Base-by-base conservation (phyloP, 2,329 filamentous ascomycete species). In the Hypoxylon sp. region DNA sequence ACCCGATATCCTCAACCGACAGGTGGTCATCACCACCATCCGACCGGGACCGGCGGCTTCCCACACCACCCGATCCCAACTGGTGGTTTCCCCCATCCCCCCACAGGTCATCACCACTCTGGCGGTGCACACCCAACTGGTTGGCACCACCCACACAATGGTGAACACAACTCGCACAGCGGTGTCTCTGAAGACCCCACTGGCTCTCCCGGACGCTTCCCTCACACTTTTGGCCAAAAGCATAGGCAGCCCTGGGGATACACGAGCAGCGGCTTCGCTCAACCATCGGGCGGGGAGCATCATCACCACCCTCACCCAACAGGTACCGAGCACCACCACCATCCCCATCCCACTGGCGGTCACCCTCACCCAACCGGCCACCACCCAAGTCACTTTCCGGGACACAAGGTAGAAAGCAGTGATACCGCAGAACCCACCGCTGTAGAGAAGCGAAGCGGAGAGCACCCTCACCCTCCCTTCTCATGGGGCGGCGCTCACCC, bases 11-110 rank as follows among this genome's bases (percentile, higher is more conserved):
- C 66, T 3, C 53, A 64, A 46, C 55, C 66, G 6, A 64, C 49
- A 6, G 49, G 61, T n/a, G 57, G 62, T 4, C 62, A 62, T 33
- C 61, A 40, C 11, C 60, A 63, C 42, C 56, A 59, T 27, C 62
- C 54, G 11, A 37, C 54, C 14, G 40, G 40, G 14, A 44, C 40
- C 2, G 55, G 55, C 13, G 49, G 30, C 17, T 42, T 20, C 30
- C 48, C 40, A 1, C 56, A 50, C 33, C 33, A 37, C 33, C 33
- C 33, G 13, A 13, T 13, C 33, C 61, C 31, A 2, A 56, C 55
- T 13, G 49, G 61, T 51, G 49, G 55, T 8, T 46, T 35, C 25
- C 53, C 48, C 1, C 65, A 46, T 8, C 51, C 48, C 35, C 35
- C 25, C 30, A 33, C 53, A 33, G 40, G 35, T 17, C 30, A 58